Percentiles rank a stretch among this genome's conserved stretches.
Conservation (phyloP, 2,329 filamentous ascomycete genomes). For the Neoarthrinium moseri region DNA sequence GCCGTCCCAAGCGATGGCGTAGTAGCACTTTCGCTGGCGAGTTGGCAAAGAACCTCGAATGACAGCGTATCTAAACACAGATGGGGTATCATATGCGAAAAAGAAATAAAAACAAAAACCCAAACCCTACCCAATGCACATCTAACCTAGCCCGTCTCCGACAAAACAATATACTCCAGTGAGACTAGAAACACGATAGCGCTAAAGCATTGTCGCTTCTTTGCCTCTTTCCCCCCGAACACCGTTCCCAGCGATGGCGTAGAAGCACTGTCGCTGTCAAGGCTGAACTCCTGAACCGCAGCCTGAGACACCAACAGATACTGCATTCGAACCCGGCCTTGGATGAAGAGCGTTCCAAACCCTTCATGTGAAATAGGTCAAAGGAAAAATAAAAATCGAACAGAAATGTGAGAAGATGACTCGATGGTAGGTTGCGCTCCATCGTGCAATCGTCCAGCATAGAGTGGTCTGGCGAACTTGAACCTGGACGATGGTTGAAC, state of each 20-base stretch:
- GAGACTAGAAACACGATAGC: constrained; percentile 31
- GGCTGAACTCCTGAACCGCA: constrained; percentile 8
- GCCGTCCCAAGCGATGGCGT: constrained; percentile 47
- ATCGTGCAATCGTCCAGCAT: not conserved
- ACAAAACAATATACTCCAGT: constrained; percentile 6
- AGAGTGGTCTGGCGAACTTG: too few species aligned
- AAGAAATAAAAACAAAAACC: constrained; percentile 20
- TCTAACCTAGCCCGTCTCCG: too few species aligned
- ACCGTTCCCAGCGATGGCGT: constrained; percentile 34
- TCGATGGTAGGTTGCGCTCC: constrained; percentile 8
- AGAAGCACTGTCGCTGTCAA: constrained; percentile 36
- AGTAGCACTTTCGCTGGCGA: constrained; percentile 44
- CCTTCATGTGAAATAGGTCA: constrained; percentile 17
- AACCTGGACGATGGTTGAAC: constrained; percentile 27
- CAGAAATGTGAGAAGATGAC: constrained; percentile 13
- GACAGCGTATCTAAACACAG: constrained; percentile 53
- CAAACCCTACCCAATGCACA: constrained; percentile 10
- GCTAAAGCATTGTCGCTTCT: constrained; percentile 36
- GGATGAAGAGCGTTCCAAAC: constrained; percentile 27
- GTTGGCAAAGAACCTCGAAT: constrained; percentile 31
- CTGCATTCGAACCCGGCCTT: constrained; percentile 14
- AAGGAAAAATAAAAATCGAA: constrained; percentile 13
- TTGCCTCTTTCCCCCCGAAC: constrained; percentile 19
- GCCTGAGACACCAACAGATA: not conserved
- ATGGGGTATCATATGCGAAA: constrained; percentile 52